phyloP scores from a whole-genome alignment of 306 rosid species.

The Lathyrus sativus region DNA sequence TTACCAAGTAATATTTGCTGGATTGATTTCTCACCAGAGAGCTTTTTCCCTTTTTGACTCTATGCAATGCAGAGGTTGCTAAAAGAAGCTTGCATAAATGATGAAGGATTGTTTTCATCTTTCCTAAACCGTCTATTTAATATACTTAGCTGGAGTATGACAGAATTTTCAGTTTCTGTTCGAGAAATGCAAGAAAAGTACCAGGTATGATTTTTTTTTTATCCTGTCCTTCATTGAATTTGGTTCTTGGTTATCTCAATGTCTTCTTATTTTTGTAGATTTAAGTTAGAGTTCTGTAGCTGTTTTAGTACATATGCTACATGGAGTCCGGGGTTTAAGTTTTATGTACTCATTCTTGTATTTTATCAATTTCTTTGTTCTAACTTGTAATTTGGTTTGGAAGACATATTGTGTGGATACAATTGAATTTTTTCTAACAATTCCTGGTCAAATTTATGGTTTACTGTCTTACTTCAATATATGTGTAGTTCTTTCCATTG shows the following conservation, averaged over 20 bases:
- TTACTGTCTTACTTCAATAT: conserved; percentile 7
- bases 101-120: conserved; percentile 83
- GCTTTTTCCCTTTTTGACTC: conserved; percentile 16
- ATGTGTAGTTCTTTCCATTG: conserved; percentile 6
- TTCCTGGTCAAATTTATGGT: conserved; percentile 26
- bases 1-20: conserved; percentile 1
- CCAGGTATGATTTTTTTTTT: conserved; percentile 37
- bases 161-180: conserved; percentile 93
- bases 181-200: conserved; percentile 96
- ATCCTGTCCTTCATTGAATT: conserved; percentile 3
- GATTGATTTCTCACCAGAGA: conserved; percentile 40
- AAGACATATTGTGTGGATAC: conserved; percentile 6
- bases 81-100: conserved; percentile 73
- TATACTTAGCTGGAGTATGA: conserved; percentile 98
- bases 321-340: conserved; percentile 18
- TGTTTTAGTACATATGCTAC: conserved; percentile 16
- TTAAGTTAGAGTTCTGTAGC: conserved; percentile 37
- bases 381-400: conserved; percentile 23
- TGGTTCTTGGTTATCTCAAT: conserved; percentile 21
- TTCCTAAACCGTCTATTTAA: conserved; percentile 94
- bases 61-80: conserved; percentile 68
- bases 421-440: conserved; percentile 22
- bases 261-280: conserved; percentile 20
- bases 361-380: neutral
- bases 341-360: neutral